A percentile compares a stretch with the other conserved stretches of the same genome.
These are phyloP conservation scores for Colletotrichum lini DNA, from an alignment of 2,329 filamentous ascomycete species.

Conservation along the genomic window DNA sequence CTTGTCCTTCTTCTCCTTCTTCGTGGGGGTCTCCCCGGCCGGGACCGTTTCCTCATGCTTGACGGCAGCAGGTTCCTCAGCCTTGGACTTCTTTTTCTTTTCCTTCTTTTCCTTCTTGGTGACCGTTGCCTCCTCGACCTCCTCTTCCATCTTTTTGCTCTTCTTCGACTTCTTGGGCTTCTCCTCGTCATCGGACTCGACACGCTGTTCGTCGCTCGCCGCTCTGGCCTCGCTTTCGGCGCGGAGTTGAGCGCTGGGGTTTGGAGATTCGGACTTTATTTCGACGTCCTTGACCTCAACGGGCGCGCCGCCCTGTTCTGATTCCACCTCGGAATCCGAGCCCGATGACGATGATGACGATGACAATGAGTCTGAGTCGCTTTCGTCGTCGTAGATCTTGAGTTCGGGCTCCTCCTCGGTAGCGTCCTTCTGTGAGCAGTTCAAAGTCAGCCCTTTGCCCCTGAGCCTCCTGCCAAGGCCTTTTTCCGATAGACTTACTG, in stretches of 20 bases:
- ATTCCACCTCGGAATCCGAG: constrained; percentile 38
- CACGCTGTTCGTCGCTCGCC: constrained; percentile 45
- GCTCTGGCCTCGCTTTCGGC: constrained; percentile 40
- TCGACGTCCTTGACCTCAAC: constrained; percentile 49
- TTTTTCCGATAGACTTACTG: constrained; percentile 41
- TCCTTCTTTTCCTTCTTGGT: constrained; percentile 47
- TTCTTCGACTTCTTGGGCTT: constrained; percentile 41
- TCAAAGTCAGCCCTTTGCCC: constrained; percentile 9
- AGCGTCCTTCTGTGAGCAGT: constrained; percentile 45
- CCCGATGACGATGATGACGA: constrained; percentile 5
- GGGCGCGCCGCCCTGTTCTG: constrained; percentile 45
- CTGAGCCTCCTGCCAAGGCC: neutral
- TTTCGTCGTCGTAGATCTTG: constrained; percentile 44
- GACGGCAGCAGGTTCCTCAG: constrained; percentile 42
- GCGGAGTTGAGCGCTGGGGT: constrained; percentile 41
- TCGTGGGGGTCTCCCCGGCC: constrained; percentile 41
- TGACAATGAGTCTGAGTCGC: constrained; percentile 39
- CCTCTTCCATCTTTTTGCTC: constrained; percentile 37
- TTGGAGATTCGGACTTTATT: constrained; percentile 38
- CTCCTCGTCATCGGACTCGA: constrained; percentile 46
- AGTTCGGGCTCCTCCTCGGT: constrained; percentile 43
- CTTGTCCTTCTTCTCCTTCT: constrained; percentile 44
- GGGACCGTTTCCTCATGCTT: constrained; percentile 34
- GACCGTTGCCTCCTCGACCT: constrained; percentile 15
- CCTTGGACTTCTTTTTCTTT: constrained; percentile 52